A percentile compares a stretch with the other conserved stretches of the same genome.
phyloP scores from a whole-genome alignment of 2,329 filamentous ascomycete genomes.

The Penicillium capsulatum region DNA sequence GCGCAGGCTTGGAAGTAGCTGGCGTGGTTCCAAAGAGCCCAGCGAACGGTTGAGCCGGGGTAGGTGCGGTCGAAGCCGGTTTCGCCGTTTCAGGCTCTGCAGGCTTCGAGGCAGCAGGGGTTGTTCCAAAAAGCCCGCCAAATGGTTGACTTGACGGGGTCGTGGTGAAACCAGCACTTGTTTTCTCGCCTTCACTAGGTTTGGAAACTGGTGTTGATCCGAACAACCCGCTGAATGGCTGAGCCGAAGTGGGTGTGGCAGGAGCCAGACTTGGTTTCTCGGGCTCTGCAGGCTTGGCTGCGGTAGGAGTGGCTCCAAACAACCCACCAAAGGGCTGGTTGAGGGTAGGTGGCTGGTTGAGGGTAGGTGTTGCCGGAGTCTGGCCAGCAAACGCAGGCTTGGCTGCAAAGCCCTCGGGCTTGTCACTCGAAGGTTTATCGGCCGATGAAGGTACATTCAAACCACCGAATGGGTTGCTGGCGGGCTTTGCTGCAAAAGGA shows the following conservation, averaged over 20 bases:
- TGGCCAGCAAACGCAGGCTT: conserved; percentile 9
- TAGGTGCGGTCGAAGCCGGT: not conserved
- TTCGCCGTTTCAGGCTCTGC: conserved; percentile 5
- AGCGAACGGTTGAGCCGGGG: too few relatives aligned
- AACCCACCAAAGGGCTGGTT: conserved; percentile 8
- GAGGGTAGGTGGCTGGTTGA: conserved; percentile 3
- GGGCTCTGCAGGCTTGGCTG: conserved; percentile 6
- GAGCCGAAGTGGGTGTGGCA: not conserved
- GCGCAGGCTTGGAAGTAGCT: not conserved
- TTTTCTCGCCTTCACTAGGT: conserved; percentile 4
- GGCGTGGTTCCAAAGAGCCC: not conserved
- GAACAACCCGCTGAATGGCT: conserved; percentile 7
- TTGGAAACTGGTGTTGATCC: conserved; percentile 1
- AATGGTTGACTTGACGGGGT: not conserved
- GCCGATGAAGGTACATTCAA: conserved; percentile 4
- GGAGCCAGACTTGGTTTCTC: conserved; percentile 4
- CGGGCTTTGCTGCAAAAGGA: conserved; percentile 8
- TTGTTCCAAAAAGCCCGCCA: not conserved
- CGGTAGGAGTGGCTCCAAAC: conserved; percentile 7
- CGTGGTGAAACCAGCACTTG: conserved; percentile 1
- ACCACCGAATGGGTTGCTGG: conserved; percentile 10
- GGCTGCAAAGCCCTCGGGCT: conserved; percentile 5
- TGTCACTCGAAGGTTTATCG: conserved; percentile 8
- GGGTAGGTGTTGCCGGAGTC: conserved; percentile 1
- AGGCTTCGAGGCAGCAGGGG: conserved; percentile 12